These are phyloP conservation scores for Boletus holoroseus DNA, from an alignment of 1,284 basidiomycete genomes.

Conservation along the genomic window DNA sequence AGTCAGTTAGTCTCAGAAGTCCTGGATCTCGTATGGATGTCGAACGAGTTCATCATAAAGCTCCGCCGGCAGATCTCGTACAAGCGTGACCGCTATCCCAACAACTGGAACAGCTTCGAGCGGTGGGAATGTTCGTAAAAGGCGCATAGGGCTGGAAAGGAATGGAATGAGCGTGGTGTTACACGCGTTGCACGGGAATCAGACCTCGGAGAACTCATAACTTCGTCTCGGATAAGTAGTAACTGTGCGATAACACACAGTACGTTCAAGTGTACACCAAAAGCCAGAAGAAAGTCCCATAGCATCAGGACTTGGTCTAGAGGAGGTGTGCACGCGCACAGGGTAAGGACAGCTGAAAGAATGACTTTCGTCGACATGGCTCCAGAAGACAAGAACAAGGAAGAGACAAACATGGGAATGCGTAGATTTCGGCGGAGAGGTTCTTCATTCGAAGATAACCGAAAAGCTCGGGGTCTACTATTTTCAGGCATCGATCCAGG, in stretches of 20 bases:
- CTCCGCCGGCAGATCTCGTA: constrained; percentile 84
- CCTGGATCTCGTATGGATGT: constrained; percentile 73
- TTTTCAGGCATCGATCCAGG: constrained; percentile 84
- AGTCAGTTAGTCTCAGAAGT: constrained; percentile 18
- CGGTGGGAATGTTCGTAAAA: constrained; percentile 91
- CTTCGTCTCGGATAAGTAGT: constrained; percentile 80
- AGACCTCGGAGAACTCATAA: constrained; percentile 81
- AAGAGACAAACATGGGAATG: constrained; percentile 79
- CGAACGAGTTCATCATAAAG: constrained; percentile 86
- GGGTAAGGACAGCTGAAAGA: constrained; percentile 78
- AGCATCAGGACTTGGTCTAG: constrained; percentile 89
- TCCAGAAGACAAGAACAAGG: not conserved
- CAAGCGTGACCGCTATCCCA: constrained; percentile 87
- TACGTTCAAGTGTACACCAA: constrained; percentile 93
- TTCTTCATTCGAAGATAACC: constrained; percentile 82
- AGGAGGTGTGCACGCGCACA: constrained; percentile 95
- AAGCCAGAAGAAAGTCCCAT: constrained; percentile 97
- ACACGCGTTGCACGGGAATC: constrained; percentile 21
- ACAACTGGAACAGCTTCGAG: constrained; percentile 85
- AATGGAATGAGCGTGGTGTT: constrained; percentile 11
- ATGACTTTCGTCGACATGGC: constrained; percentile 3
- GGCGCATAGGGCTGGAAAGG: constrained; percentile 78
- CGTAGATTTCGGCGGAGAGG: constrained; percentile 96
- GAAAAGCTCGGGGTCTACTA: constrained; percentile 84
- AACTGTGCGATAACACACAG: constrained; percentile 95